phyloP scores from a whole-genome alignment of 768 basidiomycete species.

The Dioszegia hungarica region DNA sequence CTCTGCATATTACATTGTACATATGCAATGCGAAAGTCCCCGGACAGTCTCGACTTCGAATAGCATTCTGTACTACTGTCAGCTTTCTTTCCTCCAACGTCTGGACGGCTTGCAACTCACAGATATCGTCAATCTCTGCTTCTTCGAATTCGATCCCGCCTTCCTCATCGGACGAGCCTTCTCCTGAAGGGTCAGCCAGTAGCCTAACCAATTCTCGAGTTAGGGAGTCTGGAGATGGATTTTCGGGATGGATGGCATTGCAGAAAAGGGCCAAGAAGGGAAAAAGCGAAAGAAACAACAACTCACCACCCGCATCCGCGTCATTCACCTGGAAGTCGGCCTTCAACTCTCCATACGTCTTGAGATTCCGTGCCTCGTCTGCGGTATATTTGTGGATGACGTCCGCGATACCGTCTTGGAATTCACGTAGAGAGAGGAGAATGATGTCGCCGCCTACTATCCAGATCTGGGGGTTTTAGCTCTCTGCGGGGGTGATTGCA shows the following conservation, averaged over 20 bases:
- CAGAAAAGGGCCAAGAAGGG: not conserved
- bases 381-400: constrained; percentile 98
- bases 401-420: constrained; percentile 99
- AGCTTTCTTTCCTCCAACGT: not conserved
- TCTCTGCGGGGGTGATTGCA: too few relatives aligned
- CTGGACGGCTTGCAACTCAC: constrained; percentile 16
- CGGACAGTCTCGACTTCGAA: not conserved
- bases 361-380: constrained; percentile 74
- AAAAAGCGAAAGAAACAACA: not conserved
- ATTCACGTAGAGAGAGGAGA: constrained; percentile 88
- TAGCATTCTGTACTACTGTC: not conserved
- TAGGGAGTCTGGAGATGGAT: too few relatives aligned
- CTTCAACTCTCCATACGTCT: constrained; percentile 96
- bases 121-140: constrained; percentile 48
- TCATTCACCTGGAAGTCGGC: constrained; percentile 96
- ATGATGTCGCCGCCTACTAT: constrained; percentile 98
- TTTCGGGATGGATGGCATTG: too few relatives aligned
- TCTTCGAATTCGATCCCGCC: constrained; percentile 49
- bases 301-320: constrained; percentile 80
- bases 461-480: constrained; percentile 82
- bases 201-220: too few relatives aligned
- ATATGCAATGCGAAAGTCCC: too few relatives aligned
- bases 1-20: too few relatives aligned
- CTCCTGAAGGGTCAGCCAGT: constrained; percentile 12
- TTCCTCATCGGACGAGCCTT: constrained; percentile 41